These are phyloP conservation scores for Skeletonema marinoi DNA, from an alignment of 108 stramenopile species.

Conservation along the genomic window DNA sequence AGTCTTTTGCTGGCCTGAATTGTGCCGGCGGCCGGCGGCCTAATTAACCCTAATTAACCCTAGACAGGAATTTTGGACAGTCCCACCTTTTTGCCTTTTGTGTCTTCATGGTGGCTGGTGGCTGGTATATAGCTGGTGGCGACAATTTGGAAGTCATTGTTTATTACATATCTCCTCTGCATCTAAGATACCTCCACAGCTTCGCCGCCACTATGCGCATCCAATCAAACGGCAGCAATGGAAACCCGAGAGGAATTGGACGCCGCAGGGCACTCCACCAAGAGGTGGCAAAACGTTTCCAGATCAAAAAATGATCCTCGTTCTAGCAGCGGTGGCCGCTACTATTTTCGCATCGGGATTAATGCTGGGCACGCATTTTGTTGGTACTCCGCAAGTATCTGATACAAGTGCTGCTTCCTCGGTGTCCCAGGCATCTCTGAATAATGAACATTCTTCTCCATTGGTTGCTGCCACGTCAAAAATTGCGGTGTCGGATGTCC, in stretches of 20 bases:
- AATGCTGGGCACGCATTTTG: conserved; percentile 24
- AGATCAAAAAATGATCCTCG: conserved; percentile 27
- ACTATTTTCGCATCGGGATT: conserved; percentile 31
- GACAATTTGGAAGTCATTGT: too few relatives aligned
- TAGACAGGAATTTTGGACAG: too few relatives aligned
- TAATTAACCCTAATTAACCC: too few relatives aligned
- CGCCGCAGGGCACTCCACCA: conserved; percentile 18
- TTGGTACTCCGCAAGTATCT: conserved; percentile 9
- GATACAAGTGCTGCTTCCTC: not conserved
- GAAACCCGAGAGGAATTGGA: not conserved
- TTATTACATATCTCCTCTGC: too few relatives aligned
- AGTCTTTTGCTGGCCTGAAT: too few relatives aligned
- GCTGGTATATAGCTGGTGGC: too few relatives aligned
- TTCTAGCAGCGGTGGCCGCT: conserved; percentile 15
- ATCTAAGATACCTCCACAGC: too few relatives aligned
- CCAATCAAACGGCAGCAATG: not conserved
- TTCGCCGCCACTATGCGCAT: not conserved
- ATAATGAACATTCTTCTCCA: conserved; percentile 25
- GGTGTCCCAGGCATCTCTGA: not conserved
- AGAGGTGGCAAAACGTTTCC: not conserved
- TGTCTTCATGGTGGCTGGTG: too few relatives aligned
- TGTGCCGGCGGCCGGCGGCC: too few relatives aligned
- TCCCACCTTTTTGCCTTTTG: too few relatives aligned
- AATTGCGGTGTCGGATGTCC: conserved; percentile 12
- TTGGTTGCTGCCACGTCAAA: conserved; percentile 26